Evolutionary conservation across 1,284 basidiomycete species (phyloP).

Genomic region (Trametes sp.): DNA sequence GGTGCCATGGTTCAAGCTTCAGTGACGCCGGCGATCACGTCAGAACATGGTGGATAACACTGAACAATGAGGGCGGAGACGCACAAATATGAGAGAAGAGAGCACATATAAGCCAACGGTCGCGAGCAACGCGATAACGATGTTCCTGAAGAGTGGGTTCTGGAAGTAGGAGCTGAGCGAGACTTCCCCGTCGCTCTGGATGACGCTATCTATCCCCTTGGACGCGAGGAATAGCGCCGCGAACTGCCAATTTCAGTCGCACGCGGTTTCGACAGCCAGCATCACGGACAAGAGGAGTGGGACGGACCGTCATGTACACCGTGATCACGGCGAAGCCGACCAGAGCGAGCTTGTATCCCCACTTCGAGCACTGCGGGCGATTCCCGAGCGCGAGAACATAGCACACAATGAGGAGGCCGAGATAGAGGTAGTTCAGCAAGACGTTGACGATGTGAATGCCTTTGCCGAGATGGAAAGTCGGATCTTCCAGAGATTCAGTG

Average conservation of each 20-base stretch:
- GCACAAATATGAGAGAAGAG: slow-evolving; percentile 78
- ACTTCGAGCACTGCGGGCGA: slow-evolving; percentile 88
- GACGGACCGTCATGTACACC: slow-evolving; percentile 87
- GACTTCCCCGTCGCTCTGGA: slow-evolving; percentile 54
- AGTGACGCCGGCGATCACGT: slow-evolving; percentile 21
- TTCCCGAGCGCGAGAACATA: slow-evolving; percentile 94
- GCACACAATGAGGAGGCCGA: slow-evolving; percentile 87
- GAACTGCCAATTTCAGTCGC: slow-evolving; percentile 53
- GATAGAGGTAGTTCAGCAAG: slow-evolving; percentile 86
- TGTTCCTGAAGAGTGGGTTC: slow-evolving; percentile 85
- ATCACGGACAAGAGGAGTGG: slow-evolving; percentile 17
- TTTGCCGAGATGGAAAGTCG: slow-evolving; percentile 59
- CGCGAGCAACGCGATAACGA: slow-evolving; percentile 85
- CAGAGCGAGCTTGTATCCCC: slow-evolving; percentile 83
- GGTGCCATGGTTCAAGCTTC: slow-evolving; percentile 93
- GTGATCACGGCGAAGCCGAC: slow-evolving; percentile 88
- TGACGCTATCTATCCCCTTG: slow-evolving; percentile 74
- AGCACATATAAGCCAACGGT: slow-evolving; percentile 88
- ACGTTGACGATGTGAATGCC: slow-evolving; percentile 79
- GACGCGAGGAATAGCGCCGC: slow-evolving; percentile 83
- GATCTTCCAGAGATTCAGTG: slow-evolving; percentile 73
- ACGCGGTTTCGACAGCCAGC: slow-evolving; percentile 3
- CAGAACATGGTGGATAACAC: too few species aligned
- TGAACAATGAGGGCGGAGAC: too few species aligned
- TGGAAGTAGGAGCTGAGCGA: slow-evolving; percentile 66